Percentiles rank a stretch among this genome's conserved stretches.
phyloP scores from a whole-genome alignment of 495 filamentous ascomycete genomes.

The Poronia punctata region DNA sequence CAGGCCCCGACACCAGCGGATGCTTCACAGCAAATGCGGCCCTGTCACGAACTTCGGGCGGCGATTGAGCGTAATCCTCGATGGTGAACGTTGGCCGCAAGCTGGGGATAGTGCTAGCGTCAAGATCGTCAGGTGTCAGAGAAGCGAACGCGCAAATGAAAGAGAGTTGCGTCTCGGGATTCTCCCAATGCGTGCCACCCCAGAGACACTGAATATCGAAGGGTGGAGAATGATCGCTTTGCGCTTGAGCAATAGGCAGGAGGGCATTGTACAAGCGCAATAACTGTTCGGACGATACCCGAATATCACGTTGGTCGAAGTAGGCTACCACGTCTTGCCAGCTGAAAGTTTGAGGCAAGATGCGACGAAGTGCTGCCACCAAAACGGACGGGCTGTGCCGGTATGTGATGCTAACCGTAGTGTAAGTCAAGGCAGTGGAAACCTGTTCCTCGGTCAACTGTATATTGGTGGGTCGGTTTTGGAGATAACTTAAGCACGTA shows the following conservation, averaged over 20 bases:
- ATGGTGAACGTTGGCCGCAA: constrained; percentile 69
- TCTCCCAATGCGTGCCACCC: constrained; percentile 77
- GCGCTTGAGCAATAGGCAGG: constrained; percentile 51
- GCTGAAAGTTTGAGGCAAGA: constrained; percentile 52
- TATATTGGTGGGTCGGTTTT: constrained; percentile 57
- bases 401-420: constrained; percentile 62
- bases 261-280: constrained; percentile 70
- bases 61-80: constrained; percentile 68
- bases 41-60: constrained; percentile 59
- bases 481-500: constrained; percentile 45
- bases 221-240: constrained; percentile 36
- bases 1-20: constrained; percentile 81
- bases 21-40: constrained; percentile 73
- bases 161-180: constrained; percentile 79
- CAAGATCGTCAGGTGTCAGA: constrained; percentile 61
- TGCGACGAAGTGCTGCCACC: constrained; percentile 46
- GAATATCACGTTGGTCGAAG: constrained; percentile 74
- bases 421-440: constrained; percentile 70
- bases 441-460: constrained; percentile 77
- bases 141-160: constrained; percentile 79
- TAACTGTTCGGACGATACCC: constrained; percentile 73
- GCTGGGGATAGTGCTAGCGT: constrained; percentile 73
- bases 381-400: constrained; percentile 69
- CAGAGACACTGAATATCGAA: constrained; percentile 78
- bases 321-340: constrained; percentile 77